These are phyloP conservation scores for Neurospora hispaniola DNA, from an alignment of 495 filamentous ascomycete species.

Conservation along the genomic window DNA sequence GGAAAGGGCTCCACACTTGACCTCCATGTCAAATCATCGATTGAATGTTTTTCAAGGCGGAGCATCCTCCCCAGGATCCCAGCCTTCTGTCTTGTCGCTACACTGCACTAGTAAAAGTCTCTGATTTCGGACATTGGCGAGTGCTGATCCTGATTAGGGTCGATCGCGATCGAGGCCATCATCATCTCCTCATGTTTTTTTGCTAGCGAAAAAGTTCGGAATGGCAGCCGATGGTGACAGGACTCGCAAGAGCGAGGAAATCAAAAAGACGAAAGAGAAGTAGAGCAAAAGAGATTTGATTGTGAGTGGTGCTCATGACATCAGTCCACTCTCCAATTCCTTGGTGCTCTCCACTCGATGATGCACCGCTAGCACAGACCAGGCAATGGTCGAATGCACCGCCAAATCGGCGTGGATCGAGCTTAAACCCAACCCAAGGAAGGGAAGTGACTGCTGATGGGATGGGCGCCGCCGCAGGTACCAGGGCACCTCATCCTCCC, in stretches of 20 bases:
- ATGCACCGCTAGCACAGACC: not conserved
- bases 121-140: not conserved
- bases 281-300: not conserved
- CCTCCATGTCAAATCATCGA: not conserved
- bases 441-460: not conserved
- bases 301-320: not conserved
- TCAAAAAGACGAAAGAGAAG: not conserved
- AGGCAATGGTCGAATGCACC: not conserved
- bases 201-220: not conserved
- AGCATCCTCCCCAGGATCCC: not conserved
- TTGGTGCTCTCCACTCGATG: not conserved
- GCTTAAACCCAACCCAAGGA: not conserved
- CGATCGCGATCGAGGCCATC: not conserved
- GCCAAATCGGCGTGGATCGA: not conserved
- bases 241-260: not conserved
- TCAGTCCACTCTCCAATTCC: not conserved
- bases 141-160: not conserved
- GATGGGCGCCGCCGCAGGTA: not conserved
- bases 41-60: not conserved
- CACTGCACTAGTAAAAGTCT: not conserved
- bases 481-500: not conserved
- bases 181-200: not conserved
- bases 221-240: not conserved
- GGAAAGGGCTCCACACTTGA: not conserved
- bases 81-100: not conserved